Conservation (phyloP, 139 green algal genomes). For the Coelastrella sp. region DNA sequence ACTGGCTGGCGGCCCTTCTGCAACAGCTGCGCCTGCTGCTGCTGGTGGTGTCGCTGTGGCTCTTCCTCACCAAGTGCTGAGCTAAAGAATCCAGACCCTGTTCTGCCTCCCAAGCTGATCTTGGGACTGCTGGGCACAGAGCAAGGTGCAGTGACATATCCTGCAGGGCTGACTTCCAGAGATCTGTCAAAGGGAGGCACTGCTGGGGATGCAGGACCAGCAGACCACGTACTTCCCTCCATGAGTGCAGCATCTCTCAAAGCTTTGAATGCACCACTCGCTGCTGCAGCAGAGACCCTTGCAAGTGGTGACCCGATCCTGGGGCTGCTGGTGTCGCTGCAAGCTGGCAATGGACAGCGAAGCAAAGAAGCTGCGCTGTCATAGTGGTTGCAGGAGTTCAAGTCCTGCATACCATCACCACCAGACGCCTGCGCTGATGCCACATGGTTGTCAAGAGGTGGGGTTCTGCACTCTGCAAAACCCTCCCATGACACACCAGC, state of each 20-base stretch:
- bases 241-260: no score
- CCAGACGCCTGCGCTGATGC: background rate
- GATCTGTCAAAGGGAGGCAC: background rate
- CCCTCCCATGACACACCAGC: background rate
- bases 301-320: background rate
- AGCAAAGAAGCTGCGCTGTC: background rate
- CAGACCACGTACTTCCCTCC: no score
- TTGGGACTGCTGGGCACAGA: conserved; percentile 23
- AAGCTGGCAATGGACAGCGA: background rate
- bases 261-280: background rate
- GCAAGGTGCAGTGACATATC: conserved; percentile 18
- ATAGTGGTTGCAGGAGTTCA: background rate
- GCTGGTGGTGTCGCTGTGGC: background rate
- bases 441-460: background rate
- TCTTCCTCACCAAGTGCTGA: background rate
- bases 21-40: conserved; percentile 26
- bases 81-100: background rate
- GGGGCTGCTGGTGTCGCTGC: background rate
- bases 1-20: conserved; percentile 2
- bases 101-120: background rate
- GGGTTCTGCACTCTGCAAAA: background rate
- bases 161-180: background rate
- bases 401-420: background rate
- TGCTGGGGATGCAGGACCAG: background rate
- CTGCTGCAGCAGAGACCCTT: background rate